A percentile compares a stretch with the other conserved stretches of the same genome.
Evolutionary conservation across 2,329 filamentous ascomycete species (phyloP).

Genomic region (Monilinia fructigena): DNA sequence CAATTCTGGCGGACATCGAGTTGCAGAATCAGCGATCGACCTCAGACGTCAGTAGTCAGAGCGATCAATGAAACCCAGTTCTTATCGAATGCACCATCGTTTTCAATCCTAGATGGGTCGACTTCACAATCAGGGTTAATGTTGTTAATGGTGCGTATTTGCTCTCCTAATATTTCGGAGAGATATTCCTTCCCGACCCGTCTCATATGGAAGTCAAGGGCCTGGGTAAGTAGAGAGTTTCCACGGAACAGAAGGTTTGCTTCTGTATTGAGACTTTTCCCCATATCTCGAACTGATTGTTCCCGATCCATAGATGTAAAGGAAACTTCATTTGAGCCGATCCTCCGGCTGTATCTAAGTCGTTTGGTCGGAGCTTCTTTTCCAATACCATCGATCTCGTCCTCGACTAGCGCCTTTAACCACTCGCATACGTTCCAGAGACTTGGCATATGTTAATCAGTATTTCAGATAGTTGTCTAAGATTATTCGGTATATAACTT

Average conservation of each 20-base stretch:
- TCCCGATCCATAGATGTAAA: conserved; percentile 64
- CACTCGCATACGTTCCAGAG: conserved; percentile 79
- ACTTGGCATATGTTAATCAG: conserved; percentile 95
- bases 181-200: conserved; percentile 90
- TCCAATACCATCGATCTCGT: conserved; percentile 91
- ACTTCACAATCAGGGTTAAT: conserved; percentile 92
- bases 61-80: conserved; percentile 79
- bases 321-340: conserved; percentile 67
- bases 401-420: conserved; percentile 90
- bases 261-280: conserved; percentile 77
- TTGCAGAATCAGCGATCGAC: conserved; percentile 72
- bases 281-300: conserved; percentile 71
- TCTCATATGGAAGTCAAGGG: conserved; percentile 93
- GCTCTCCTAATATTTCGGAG: conserved; percentile 80
- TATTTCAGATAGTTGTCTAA: conserved; percentile 79
- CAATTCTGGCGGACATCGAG: conserved; percentile 75
- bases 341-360: conserved; percentile 67
- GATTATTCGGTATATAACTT: conserved; percentile 73
- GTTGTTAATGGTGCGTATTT: conserved; percentile 85
- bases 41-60: conserved; percentile 80
- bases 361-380: conserved; percentile 76
- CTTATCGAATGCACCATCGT: conserved; percentile 68
- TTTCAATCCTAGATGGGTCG: conserved; percentile 76
- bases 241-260: conserved; percentile 94
- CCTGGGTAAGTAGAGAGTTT: conserved; percentile 90